Evolutionary conservation across 2,329 filamentous ascomycete genomes (phyloP), one percentile per base, ranked within the genome.

Genomic region (Annulohypoxylon truncatum): DNA sequence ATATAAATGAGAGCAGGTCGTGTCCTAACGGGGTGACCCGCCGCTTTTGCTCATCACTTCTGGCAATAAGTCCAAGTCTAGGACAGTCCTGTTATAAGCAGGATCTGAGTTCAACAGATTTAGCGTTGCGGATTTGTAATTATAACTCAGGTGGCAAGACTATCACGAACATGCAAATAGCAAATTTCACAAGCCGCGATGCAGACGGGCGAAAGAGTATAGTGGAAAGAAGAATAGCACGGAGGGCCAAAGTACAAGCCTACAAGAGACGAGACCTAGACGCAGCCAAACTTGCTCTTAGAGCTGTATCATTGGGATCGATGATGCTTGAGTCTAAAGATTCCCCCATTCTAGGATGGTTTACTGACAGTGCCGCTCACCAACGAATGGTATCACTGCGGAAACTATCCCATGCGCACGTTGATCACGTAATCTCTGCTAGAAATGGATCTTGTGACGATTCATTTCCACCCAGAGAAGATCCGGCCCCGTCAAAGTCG

Each of bases 281-380:
- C 29, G 65, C 62, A 35, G 63, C 71, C 13, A 29, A 54, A 22
- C 26, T 28, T 58, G 63, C 24, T 56, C 33, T 28, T 53, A 68
- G 44, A 29, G 54, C 8, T 35, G 55, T 8, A 51, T 58, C 15
- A 38, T 9, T 46, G n/a, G 46, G 33, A 28, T 29, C 50, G 31
- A 55, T 22, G 13, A 33, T n/a, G 20, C 13, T 51, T 2, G 55
- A 64, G 8, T 60, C 62, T 3, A 67, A 64, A 18, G 71, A 71
- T 56, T 76, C 74, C 1, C 72, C 74, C 5, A 42, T 75, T 8
- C 54, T 74, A 8, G 73, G 73, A n/a, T 69, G 69, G 57, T 73
- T 73, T 28, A 15, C 68, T 7, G 10, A 60, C 31, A 64, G 57
- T 48, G 15, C 51, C 22, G 20, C 66, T n/a, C 55, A 18, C 13